Base-by-base conservation (phyloP, 306 rosid species). In the Inga oerstediana region DNA sequence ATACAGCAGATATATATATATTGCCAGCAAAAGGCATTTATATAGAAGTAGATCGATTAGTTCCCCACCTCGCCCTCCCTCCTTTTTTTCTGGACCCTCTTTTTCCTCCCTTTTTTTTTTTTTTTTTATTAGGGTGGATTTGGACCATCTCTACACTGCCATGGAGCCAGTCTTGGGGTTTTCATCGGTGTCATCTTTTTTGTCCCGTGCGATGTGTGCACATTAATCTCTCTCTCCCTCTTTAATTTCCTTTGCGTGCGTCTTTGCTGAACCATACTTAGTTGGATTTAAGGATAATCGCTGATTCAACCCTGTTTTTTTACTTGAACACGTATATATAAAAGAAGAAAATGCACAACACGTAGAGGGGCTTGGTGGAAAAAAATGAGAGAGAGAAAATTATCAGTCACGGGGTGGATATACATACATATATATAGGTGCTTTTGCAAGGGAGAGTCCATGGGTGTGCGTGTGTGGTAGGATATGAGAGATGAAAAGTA, bases 111-210 rank as follows among this genome's bases (percentile, higher is more conserved):
- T n/a, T 58, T 7, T 54, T 2, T 52, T 52, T 4, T 52, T 15
- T 0, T 19, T 17, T 56, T 8, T 8, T 58, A 7, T 81, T 76
- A 72, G 75, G 80, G 70, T 56, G 64, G 69, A 77, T 82, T 82
- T 82, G 90, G 86, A 85, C 88, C 86, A 87, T 79, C 81, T 87
- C 79, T 49, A 45, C 3, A 20, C 10, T 64, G 74, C 66, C 59
- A 61, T 43, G 52, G 56, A 79, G 82, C 84, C 72, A 44, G 78
- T 82, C 82, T 87, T 84, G 80, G 69, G 59, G 85, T 82, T 82
- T 83, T 76, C 30, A 27, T 27, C 80, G 19, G 65, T 79, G 84
- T 79, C 82, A 82, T 81, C 88, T 79, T 16, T 84, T 84, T 84
- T 84, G 87, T 87, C 85, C 85, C 73, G 12, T 72, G 5, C 65